A percentile compares a stretch with the other conserved stretches of the same genome.
Evolutionary conservation across 257 asterid species (phyloP).

Genomic region (Oldenlandia corymbosa): DNA sequence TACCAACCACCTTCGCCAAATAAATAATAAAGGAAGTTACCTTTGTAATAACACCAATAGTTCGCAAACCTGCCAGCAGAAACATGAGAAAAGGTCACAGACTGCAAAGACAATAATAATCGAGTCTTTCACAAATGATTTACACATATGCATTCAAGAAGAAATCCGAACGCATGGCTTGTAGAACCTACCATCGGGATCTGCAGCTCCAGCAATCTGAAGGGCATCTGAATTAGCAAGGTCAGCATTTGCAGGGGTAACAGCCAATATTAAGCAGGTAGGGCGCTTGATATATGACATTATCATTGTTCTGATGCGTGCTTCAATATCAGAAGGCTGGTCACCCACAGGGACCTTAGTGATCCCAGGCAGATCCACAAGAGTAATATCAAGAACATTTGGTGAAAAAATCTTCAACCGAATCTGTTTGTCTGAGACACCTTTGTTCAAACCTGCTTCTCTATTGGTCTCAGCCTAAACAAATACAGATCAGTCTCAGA

Average conservation of each 20-base stretch:
- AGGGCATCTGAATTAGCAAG: slow-evolving; percentile 97
- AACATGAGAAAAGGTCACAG: slow-evolving; percentile 23
- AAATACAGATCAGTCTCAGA: slow-evolving; percentile 3
- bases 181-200: slow-evolving; percentile 71
- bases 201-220: slow-evolving; percentile 94
- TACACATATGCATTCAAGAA: neutral
- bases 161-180: neutral
- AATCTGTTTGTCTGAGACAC: slow-evolving; percentile 82
- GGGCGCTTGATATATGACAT: slow-evolving; percentile 68
- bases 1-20: neutral
- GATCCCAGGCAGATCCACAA: slow-evolving; percentile 94
- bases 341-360: slow-evolving; percentile 97
- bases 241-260: slow-evolving; percentile 95
- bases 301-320: slow-evolving; percentile 90
- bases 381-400: slow-evolving; percentile 86
- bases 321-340: slow-evolving; percentile 95
- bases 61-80: slow-evolving; percentile 70
- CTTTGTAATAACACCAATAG: slow-evolving; percentile 96
- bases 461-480: slow-evolving; percentile 80
- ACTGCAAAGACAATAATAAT: neutral
- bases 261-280: slow-evolving; percentile 83
- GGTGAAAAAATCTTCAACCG: slow-evolving; percentile 86
- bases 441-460: slow-evolving; percentile 85
- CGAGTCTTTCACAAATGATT: neutral
- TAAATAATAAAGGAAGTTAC: slow-evolving; percentile 24